A percentile compares a stretch with the other conserved stretches of the same genome.
Evolutionary conservation across 306 rosid species (phyloP).

Genomic region (Quercus mongolica): DNA sequence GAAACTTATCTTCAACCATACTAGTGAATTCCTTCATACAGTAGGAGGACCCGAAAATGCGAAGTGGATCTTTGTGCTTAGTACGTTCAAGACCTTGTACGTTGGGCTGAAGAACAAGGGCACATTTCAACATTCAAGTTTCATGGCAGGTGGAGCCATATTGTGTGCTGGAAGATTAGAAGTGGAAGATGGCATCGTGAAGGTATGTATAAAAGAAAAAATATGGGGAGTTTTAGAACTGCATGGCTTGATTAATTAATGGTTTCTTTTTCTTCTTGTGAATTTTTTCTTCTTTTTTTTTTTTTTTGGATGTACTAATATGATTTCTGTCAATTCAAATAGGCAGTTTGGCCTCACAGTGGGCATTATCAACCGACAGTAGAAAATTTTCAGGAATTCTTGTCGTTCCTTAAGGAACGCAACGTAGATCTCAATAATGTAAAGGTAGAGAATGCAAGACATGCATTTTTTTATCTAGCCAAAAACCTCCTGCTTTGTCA

Average conservation of each 20-base stretch:
- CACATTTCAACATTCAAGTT: slow-evolving; percentile 93
- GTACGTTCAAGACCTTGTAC: slow-evolving; percentile 72
- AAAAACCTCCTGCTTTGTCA: not conserved
- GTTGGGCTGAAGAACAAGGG: slow-evolving; percentile 77
- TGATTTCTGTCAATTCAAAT: slow-evolving; percentile 8
- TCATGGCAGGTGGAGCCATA: slow-evolving; percentile 90
- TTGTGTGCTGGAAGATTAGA: slow-evolving; percentile 83
- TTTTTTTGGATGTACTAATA: slow-evolving; percentile 9
- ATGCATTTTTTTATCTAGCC: not conserved
- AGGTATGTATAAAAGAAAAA: slow-evolving; percentile 37
- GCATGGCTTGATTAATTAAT: not conserved
- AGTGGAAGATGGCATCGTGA: slow-evolving; percentile 62
- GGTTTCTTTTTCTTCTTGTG: slow-evolving; percentile 2
- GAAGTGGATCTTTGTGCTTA: slow-evolving; percentile 86
- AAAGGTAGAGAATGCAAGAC: slow-evolving; percentile 39
- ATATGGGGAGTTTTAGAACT: not conserved
- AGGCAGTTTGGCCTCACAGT: slow-evolving; percentile 95
- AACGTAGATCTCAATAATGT: slow-evolving; percentile 67
- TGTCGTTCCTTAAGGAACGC: slow-evolving; percentile 60
- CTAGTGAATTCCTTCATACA: slow-evolving; percentile 49
- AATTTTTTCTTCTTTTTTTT: not conserved
- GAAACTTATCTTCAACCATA: slow-evolving; percentile 45
- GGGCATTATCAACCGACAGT: slow-evolving; percentile 93
- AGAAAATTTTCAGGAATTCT: slow-evolving; percentile 71
- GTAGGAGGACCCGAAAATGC: slow-evolving; percentile 35